phyloP scores from a whole-genome alignment of 768 basidiomycete species.

The Suillus sp. region DNA sequence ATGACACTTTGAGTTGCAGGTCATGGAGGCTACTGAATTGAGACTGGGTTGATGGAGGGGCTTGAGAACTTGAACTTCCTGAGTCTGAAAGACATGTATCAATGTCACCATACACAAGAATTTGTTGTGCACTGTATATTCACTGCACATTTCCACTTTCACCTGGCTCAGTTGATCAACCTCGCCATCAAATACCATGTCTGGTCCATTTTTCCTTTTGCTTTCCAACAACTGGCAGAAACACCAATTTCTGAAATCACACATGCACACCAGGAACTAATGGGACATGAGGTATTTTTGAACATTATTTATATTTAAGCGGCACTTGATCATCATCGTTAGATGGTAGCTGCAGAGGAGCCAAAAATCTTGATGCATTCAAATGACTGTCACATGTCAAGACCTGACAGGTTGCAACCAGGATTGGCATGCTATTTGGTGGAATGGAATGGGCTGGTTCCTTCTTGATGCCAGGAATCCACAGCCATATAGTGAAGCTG shows the following conservation, averaged over 20 bases:
- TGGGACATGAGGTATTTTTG: slow-evolving; percentile 7
- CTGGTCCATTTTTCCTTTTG: not conserved
- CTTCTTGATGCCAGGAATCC: not conserved
- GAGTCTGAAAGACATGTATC: not conserved
- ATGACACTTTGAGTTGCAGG: not conserved
- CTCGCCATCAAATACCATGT: slow-evolving; percentile 6
- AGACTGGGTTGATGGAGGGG: not conserved
- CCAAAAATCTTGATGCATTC: slow-evolving; percentile 6
- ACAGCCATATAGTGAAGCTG: not conserved
- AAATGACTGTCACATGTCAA: slow-evolving; percentile 10
- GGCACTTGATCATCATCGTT: slow-evolving; percentile 9
- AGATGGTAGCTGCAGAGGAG: slow-evolving; percentile 14
- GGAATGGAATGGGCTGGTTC: slow-evolving; percentile 15
- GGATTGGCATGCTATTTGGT: slow-evolving; percentile 21
- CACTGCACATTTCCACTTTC: not conserved
- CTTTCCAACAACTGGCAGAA: slow-evolving; percentile 6
- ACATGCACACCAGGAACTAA: not conserved
- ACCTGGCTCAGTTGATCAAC: slow-evolving; percentile 7
- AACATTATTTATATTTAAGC: not conserved
- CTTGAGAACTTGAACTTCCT: not conserved
- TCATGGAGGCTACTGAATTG: not conserved
- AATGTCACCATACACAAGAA: not conserved
- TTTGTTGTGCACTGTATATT: not conserved
- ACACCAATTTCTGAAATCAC: slow-evolving; percentile 2
- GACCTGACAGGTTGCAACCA: not conserved